Percentiles rank a stretch among this genome's conserved stretches.
Conservation (phyloP, 2,329 filamentous ascomycete genomes). For the Fusarium coicis region DNA sequence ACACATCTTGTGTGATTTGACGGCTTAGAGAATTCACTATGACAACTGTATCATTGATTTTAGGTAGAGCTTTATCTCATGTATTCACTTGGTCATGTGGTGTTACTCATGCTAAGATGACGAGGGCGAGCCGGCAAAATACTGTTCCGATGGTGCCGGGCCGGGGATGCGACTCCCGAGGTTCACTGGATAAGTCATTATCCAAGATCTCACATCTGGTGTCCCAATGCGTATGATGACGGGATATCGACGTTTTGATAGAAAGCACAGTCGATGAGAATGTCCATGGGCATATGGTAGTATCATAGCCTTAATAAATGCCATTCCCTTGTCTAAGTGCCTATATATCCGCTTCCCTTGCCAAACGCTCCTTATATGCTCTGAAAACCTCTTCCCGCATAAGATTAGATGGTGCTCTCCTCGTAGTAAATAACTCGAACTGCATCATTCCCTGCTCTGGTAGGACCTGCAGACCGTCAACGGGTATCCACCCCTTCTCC, state of each 20-base stretch:
- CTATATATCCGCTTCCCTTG: background rate
- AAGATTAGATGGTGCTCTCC: background rate
- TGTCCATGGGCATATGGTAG: accelerated
- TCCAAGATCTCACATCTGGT: background rate
- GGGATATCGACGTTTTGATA: background rate
- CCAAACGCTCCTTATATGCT: background rate
- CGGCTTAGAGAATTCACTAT: accelerated
- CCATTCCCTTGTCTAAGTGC: background rate
- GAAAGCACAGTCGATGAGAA: background rate
- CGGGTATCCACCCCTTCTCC: conserved; percentile 7
- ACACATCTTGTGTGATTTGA: background rate
- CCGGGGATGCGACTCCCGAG: background rate
- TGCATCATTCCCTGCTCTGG: conserved; percentile 25
- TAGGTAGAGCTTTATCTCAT: no score
- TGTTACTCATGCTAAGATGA: background rate
- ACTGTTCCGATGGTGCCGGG: conserved; percentile 1
- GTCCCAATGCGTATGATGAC: accelerated
- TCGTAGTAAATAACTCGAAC: conserved; percentile 10
- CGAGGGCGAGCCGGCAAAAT: background rate
- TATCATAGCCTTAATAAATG: background rate
- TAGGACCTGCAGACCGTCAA: conserved; percentile 9
- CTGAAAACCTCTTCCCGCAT: background rate
- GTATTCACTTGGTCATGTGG: accelerated
- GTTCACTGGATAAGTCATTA: background rate
- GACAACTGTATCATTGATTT: accelerated